These are phyloP conservation scores for Suillus weaverae DNA, from an alignment of 768 basidiomycete species.

Conservation along the genomic window DNA sequence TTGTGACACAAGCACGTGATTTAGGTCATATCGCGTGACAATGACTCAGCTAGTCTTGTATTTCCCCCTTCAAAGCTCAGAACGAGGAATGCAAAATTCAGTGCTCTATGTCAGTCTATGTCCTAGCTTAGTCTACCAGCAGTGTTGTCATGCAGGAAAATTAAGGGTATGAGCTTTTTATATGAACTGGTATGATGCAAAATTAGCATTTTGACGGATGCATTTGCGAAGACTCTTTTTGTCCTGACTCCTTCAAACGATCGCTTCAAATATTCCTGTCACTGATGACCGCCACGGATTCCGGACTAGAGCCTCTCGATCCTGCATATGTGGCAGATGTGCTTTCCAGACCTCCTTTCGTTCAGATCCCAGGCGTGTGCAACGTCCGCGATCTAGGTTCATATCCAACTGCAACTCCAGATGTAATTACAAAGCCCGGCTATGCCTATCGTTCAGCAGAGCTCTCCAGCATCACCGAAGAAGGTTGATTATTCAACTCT, in stretches of 20 bases:
- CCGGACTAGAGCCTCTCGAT: conserved; percentile 62
- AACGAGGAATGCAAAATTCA: not conserved
- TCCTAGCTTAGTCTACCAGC: not conserved
- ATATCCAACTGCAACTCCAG: conserved; percentile 50
- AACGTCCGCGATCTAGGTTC: conserved; percentile 75
- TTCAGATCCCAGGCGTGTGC: conserved; percentile 67
- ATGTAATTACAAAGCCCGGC: conserved; percentile 55
- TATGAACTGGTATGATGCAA: not conserved
- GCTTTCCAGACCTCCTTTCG: conserved; percentile 71
- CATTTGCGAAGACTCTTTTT: not conserved
- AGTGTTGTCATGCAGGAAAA: not conserved
- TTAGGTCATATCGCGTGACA: conserved; percentile 14
- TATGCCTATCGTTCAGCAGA: conserved; percentile 72
- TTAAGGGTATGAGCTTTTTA: not conserved
- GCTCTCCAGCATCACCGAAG: conserved; percentile 64
- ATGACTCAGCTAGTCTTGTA: not conserved
- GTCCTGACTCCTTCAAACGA: not conserved
- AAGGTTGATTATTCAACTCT: conserved; percentile 46
- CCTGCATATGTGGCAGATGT: conserved; percentile 60
- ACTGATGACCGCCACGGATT: conserved; percentile 22
- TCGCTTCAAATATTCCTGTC: not conserved
- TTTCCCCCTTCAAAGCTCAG: not conserved
- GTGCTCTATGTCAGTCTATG: not conserved
- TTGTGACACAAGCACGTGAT: not conserved
- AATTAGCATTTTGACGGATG: not conserved